These are phyloP conservation scores for Haberlea rhodopensis DNA, from an alignment of 257 asterid genomes.

Conservation along the genomic window DNA sequence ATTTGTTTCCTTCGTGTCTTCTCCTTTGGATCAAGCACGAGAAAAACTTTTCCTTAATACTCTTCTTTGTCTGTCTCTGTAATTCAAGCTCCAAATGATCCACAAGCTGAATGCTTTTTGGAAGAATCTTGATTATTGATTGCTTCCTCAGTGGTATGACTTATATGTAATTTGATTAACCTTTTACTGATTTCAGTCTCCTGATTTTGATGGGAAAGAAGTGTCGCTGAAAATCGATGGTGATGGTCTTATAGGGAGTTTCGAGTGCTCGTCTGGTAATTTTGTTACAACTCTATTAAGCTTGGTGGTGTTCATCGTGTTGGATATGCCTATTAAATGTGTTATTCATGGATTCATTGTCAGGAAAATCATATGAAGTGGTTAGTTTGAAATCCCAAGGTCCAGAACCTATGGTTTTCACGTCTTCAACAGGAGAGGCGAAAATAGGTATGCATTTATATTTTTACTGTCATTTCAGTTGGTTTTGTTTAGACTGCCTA, in stretches of 20 bases:
- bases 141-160: background rate
- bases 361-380: constrained; percentile 66
- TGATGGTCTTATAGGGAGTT: constrained; percentile 49
- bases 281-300: background rate
- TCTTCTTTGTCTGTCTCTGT: background rate
- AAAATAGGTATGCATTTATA: constrained; percentile 47
- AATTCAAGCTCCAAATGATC: background rate
- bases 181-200: constrained; percentile 38
- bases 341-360: constrained; percentile 6
- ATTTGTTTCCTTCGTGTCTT: background rate
- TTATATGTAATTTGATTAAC: background rate
- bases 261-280: constrained; percentile 56
- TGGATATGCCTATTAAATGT: constrained; percentile 1
- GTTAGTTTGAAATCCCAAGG: constrained; percentile 45
- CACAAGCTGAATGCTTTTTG: background rate
- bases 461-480: background rate
- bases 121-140: background rate
- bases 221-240: constrained; percentile 42
- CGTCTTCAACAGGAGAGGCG: constrained; percentile 48
- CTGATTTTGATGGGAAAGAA: constrained; percentile 52
- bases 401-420: constrained; percentile 48
- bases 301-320: constrained; percentile 4
- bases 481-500: background rate
- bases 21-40: background rate
- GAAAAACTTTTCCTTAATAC: background rate